Conservation (phyloP, 768 basidiomycete species). For the Mycena chlorophos region DNA sequence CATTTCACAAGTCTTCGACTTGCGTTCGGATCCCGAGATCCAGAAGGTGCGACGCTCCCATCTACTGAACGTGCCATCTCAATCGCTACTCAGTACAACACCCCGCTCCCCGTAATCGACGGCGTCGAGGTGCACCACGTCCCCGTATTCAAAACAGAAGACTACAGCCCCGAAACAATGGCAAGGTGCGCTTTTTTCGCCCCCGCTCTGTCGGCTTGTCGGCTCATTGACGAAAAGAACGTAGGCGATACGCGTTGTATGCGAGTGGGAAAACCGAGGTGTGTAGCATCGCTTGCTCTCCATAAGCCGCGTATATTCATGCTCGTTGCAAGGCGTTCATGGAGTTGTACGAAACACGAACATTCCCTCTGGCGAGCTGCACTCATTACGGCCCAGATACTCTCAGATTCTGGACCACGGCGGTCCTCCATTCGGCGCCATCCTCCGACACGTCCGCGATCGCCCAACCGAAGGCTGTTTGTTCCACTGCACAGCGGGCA, state of each 20-base stretch:
- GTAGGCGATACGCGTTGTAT: constrained; percentile 70
- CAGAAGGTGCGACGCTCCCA: constrained; percentile 37
- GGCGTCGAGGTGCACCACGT: constrained; percentile 60
- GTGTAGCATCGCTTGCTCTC: constrained; percentile 1
- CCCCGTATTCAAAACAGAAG: constrained; percentile 71
- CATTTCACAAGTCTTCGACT: constrained; percentile 69
- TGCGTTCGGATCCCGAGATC: constrained; percentile 80
- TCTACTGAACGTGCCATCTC: not conserved
- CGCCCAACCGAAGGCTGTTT: constrained; percentile 62
- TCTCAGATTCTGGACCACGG: constrained; percentile 79
- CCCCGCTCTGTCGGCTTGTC: constrained; percentile 21
- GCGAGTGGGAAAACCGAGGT: constrained; percentile 82
- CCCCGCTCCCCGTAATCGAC: constrained; percentile 62
- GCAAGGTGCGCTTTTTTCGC: constrained; percentile 66
- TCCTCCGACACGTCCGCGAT: constrained; percentile 75
- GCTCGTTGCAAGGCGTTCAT: constrained; percentile 62
- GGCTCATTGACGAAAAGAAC: constrained; percentile 26
- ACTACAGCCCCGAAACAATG: constrained; percentile 84
- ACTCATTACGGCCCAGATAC: constrained; percentile 38
- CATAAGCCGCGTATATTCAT: not conserved
- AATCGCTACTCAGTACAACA: constrained; percentile 48
- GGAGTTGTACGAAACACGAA: constrained; percentile 41
- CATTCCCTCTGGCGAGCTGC: not conserved
- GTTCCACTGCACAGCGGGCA: constrained; percentile 85
- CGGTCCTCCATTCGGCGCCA: constrained; percentile 63